Base-by-base conservation (phyloP, 495 filamentous ascomycete species). In the Lasiosphaeria hispida region DNA sequence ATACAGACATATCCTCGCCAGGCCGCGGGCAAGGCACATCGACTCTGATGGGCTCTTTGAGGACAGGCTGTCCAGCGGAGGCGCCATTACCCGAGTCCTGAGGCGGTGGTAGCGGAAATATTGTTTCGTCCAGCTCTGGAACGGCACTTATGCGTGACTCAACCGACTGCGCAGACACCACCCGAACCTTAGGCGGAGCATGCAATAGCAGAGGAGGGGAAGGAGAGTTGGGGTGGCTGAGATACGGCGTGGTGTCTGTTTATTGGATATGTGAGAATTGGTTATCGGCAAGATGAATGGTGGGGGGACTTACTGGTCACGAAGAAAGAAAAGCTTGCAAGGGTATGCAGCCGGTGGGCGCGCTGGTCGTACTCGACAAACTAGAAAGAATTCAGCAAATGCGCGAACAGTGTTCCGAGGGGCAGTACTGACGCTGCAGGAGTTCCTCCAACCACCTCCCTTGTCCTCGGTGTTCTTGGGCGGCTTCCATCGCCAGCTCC, bases 331-430 rank as follows among this genome's bases (percentile, higher is more conserved):
- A 98, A 96, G 62, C 83, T 88, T 0, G 91, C 91, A 45, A 98
- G 81, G 9, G 92, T 92, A 56, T 92, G 84, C 50, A 98, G 71
- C 42, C 89, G 85, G 72, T 98, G 94, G 14, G 91, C 89, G 58
- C 92, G 84, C 67, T 93, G 89, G 63, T 98, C 91, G 71, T 98
- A 98, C 70, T 97, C 94, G 63, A 96, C 83, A 69, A 98, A 94
- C 86, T 89, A 61, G 40, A 53, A 18, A 35, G 35, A 30, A 23
- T 41, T 75, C 57, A 74, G 72, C 48, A 60, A 57, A 10, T 14
- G 45, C 37, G 39, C 4, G 35, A 33, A 23, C 7, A 43, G 15
- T 45, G 40, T 14, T 52, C 36, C 50, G 45, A 18, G 0, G 52
- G 36, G 52, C 37, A 52, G 35, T 35, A 72, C 80, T 45, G 73